These are phyloP conservation scores for Aspergillus japonicus DNA, from an alignment of 2,329 filamentous ascomycete species.

Conservation along the genomic window DNA sequence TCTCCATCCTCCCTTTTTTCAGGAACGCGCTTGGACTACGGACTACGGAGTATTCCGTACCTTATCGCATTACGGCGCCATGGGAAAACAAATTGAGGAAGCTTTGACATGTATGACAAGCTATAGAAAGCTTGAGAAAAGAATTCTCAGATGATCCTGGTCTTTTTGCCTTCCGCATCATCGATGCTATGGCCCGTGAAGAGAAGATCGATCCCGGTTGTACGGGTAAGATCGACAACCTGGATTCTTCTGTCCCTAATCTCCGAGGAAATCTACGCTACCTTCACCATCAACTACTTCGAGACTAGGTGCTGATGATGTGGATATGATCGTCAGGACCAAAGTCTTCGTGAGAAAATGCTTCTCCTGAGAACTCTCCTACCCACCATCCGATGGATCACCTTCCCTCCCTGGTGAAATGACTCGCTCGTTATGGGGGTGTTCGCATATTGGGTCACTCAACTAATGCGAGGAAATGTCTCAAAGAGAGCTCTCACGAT, in stretches of 20 bases:
- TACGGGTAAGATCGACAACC: not conserved
- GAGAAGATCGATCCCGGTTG: not conserved
- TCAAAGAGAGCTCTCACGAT: too few species aligned
- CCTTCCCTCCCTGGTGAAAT: not conserved
- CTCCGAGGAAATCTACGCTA: not conserved
- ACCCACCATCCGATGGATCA: not conserved
- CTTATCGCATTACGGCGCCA: too few species aligned
- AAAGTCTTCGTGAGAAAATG: not conserved
- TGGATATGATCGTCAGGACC: not conserved
- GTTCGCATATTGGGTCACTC: conserved; percentile 4
- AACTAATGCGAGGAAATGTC: not conserved
- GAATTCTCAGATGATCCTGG: not conserved
- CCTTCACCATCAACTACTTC: conserved; percentile 1
- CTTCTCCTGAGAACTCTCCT: not conserved
- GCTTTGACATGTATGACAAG: not conserved
- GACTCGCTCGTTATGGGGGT: conserved; percentile 4
- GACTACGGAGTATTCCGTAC: too few species aligned
- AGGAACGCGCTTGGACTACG: not conserved
- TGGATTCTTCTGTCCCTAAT: not conserved
- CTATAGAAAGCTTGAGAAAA: not conserved
- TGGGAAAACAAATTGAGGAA: not conserved
- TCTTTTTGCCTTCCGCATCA: not conserved
- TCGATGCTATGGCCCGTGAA: not conserved
- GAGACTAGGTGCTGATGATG: conserved; percentile 2
- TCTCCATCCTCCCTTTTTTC: not conserved